Percentiles rank a stretch among this genome's conserved stretches.
These are phyloP conservation scores for Debaryomycetaceae sp. DNA, from an alignment of 1,139 yeast species.

Conservation along the genomic window DNA sequence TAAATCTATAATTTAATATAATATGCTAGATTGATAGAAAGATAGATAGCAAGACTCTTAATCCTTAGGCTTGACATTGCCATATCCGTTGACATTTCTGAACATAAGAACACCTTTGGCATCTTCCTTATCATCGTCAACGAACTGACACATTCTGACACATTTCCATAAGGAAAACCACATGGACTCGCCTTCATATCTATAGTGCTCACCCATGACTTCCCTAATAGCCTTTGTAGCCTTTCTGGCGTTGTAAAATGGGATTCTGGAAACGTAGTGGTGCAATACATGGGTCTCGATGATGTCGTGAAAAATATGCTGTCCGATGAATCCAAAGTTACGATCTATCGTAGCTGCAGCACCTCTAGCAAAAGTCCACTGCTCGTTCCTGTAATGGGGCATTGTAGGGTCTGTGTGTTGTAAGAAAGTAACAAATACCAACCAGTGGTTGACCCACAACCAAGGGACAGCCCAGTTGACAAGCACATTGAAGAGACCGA, in stretches of 20 bases:
- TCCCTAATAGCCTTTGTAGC: conserved; percentile 75
- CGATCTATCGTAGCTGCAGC: conserved; percentile 88
- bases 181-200: conserved; percentile 67
- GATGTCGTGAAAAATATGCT: conserved; percentile 79
- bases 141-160: conserved; percentile 73
- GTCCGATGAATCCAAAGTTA: conserved; percentile 78
- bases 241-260: conserved; percentile 80
- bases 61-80: conserved; percentile 28
- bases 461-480: conserved; percentile 78
- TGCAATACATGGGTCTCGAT: conserved; percentile 88
- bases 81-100: conserved; percentile 59
- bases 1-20: neutral
- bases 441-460: conserved; percentile 84
- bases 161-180: conserved; percentile 69
- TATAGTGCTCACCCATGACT: conserved; percentile 81
- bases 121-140: conserved; percentile 58
- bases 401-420: conserved; percentile 81
- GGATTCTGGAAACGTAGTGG: conserved; percentile 80
- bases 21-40: neutral
- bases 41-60: conserved; percentile 6
- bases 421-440: conserved; percentile 78
- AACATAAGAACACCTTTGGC: conserved; percentile 70
- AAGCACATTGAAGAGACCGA: conserved; percentile 61
- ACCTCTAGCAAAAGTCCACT: conserved; percentile 87
- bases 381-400: conserved; percentile 71